These are phyloP conservation scores for Coemansia sp. DNA, from an alignment of 192 early-diverging fungal species.

Conservation along the genomic window DNA sequence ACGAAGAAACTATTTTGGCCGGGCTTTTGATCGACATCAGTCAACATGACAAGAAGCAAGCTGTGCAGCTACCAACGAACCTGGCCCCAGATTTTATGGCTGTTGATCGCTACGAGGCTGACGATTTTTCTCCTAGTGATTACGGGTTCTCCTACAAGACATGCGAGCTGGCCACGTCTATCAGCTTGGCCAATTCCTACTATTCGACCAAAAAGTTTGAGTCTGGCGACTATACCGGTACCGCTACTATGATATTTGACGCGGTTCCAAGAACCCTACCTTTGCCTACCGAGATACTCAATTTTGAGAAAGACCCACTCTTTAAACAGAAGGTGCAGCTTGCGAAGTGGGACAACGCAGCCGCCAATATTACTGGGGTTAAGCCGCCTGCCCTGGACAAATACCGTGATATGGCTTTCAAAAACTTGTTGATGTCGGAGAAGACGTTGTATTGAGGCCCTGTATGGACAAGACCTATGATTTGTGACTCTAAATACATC, in stretches of 20 bases:
- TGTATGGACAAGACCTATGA: background rate
- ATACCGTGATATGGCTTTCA: conserved; percentile 45
- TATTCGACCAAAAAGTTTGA: conserved; percentile 43
- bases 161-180: conserved; percentile 53
- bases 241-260: too few species aligned
- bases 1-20: conserved; percentile 56
- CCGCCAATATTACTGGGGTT: conserved; percentile 46
- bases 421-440: conserved; percentile 20
- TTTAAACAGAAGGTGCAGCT: conserved; percentile 57
- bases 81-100: conserved; percentile 29
- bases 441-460: background rate
- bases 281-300: conserved; percentile 40
- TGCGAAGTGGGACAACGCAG: conserved; percentile 58
- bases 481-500: background rate
- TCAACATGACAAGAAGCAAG: too few species aligned
- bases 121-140: conserved; percentile 48
- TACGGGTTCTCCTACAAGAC: conserved; percentile 56
- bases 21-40: background rate
- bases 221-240: too few species aligned
- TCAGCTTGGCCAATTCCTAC: conserved; percentile 59
- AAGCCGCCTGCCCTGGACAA: conserved; percentile 51
- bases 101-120: conserved; percentile 56
- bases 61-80: background rate
- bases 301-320: conserved; percentile 55
- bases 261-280: too few species aligned